Evolutionary conservation across 805 yeast species (phyloP).

Genomic region (Torulaspora maleeae): DNA sequence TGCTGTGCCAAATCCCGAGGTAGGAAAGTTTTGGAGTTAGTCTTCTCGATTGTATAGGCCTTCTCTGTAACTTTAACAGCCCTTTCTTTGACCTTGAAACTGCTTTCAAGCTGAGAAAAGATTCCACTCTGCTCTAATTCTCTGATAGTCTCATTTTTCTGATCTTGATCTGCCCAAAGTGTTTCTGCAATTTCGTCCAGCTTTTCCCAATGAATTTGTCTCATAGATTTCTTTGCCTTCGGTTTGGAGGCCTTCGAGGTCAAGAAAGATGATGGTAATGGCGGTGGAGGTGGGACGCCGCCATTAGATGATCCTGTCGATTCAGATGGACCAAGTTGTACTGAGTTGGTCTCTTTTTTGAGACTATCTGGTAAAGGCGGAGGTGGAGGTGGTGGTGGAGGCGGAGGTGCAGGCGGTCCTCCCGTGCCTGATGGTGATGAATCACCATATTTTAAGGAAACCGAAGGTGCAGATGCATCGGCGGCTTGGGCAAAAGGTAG

Average conservation of each 20-base stretch:
- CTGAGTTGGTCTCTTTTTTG: not conserved
- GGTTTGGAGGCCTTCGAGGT: slow-evolving; percentile 11
- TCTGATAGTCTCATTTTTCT: slow-evolving; percentile 39
- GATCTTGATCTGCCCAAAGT: slow-evolving; percentile 52
- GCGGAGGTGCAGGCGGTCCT: not conserved
- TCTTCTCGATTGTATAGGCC: slow-evolving; percentile 23
- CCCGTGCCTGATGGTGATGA: too few relatives aligned
- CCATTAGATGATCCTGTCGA: not conserved
- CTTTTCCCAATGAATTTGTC: slow-evolving; percentile 82
- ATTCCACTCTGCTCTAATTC: slow-evolving; percentile 57
- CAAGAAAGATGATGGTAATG: slow-evolving; percentile 16
- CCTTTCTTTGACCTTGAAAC: slow-evolving; percentile 49
- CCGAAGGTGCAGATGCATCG: not conserved
- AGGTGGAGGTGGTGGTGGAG: slow-evolving; percentile 23
- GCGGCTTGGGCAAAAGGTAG: not conserved
- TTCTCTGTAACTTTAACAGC: slow-evolving; percentile 36
- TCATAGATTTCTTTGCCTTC: slow-evolving; percentile 55
- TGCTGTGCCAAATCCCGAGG: slow-evolving; percentile 73
- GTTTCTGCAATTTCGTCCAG: slow-evolving; percentile 55
- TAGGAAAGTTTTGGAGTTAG: slow-evolving; percentile 48
- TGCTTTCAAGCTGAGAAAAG: slow-evolving; percentile 56
- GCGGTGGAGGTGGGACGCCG: slow-evolving; percentile 27
- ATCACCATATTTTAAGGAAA: not conserved
- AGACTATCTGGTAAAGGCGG: slow-evolving; percentile 38
- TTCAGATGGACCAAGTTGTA: not conserved